Evolutionary conservation across 768 basidiomycete species (phyloP).

Genomic region (Cystofilobasidium ferigula): DNA sequence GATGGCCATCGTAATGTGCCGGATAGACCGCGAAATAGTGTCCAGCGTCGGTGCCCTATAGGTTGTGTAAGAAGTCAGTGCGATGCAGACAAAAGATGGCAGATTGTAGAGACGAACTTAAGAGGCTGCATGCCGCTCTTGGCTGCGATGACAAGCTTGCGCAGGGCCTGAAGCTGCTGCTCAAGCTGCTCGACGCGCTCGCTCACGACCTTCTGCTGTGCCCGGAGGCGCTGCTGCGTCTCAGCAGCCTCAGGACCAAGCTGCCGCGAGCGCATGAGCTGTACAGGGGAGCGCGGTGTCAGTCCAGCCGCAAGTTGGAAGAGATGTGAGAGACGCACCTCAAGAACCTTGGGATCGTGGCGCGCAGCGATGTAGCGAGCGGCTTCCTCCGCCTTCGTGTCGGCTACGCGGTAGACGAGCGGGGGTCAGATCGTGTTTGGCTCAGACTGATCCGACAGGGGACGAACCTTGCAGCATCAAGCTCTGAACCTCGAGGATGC

Average conservation of each 20-base stretch:
- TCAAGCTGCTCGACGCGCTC: slow-evolving; percentile 72
- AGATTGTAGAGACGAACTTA: slow-evolving; percentile 43
- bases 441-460: background rate
- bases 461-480: slow-evolving; percentile 36
- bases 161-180: slow-evolving; percentile 55
- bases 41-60: slow-evolving; percentile 71
- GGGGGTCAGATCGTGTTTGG: background rate
- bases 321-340: slow-evolving; percentile 30
- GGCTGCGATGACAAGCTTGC: slow-evolving; percentile 55
- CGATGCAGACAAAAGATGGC: slow-evolving; percentile 7
- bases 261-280: slow-evolving; percentile 57
- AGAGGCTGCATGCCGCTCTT: slow-evolving; percentile 54
- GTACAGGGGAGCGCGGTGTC: background rate
- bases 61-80: background rate
- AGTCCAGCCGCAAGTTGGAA: background rate
- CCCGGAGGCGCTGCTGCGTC: slow-evolving; percentile 55
- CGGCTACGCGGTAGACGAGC: slow-evolving; percentile 44
- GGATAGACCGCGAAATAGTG: slow-evolving; percentile 68
- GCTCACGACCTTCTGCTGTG: slow-evolving; percentile 49
- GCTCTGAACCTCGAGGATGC: slow-evolving; percentile 34
- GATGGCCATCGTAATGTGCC: slow-evolving; percentile 57
- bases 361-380: slow-evolving; percentile 65
- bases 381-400: slow-evolving; percentile 72
- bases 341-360: slow-evolving; percentile 65
- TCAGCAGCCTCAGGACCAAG: slow-evolving; percentile 81